A percentile compares a stretch with the other conserved stretches of the same genome.
Evolutionary conservation across 2,329 filamentous ascomycete genomes (phyloP).

Genomic region (Phyllosticta paracitricarpa): DNA sequence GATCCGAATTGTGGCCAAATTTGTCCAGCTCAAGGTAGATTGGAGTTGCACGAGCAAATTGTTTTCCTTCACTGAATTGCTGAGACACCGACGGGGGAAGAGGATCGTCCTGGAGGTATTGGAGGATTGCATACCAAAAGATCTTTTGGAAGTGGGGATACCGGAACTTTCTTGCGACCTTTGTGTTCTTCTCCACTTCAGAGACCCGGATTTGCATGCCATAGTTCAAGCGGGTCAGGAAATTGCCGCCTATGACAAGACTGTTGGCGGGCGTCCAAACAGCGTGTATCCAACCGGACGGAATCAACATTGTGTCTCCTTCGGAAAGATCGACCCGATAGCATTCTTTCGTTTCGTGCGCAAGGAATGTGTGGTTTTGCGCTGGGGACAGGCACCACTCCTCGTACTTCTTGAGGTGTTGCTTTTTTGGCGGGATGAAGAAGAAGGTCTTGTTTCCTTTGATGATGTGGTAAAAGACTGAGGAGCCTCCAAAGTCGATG

Average conservation of each 20-base stretch:
- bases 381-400: conserved; percentile 59
- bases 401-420: conserved; percentile 60
- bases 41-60: conserved; percentile 45
- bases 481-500: conserved; percentile 62
- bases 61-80: conserved; percentile 45
- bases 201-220: conserved; percentile 56
- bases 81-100: conserved; percentile 48
- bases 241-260: conserved; percentile 62
- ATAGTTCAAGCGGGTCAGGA: conserved; percentile 55
- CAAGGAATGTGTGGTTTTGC: conserved; percentile 57
- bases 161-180: conserved; percentile 54
- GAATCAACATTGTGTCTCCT: conserved; percentile 61
- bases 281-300: conserved; percentile 62
- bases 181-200: conserved; percentile 58
- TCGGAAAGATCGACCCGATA: conserved; percentile 56
- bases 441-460: conserved; percentile 62
- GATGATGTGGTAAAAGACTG: conserved; percentile 60
- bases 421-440: conserved; percentile 59
- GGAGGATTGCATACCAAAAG: conserved; percentile 57
- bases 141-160: conserved; percentile 62
- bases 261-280: conserved; percentile 63
- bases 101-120: conserved; percentile 55
- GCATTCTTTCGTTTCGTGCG: conserved; percentile 55
- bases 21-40: conserved; percentile 51
- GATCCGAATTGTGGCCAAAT: conserved; percentile 40